Evolutionary conservation across 2,329 filamentous ascomycete species (phyloP).

Genomic region (Ophiocordyceps polyrhachis-furcata): DNA sequence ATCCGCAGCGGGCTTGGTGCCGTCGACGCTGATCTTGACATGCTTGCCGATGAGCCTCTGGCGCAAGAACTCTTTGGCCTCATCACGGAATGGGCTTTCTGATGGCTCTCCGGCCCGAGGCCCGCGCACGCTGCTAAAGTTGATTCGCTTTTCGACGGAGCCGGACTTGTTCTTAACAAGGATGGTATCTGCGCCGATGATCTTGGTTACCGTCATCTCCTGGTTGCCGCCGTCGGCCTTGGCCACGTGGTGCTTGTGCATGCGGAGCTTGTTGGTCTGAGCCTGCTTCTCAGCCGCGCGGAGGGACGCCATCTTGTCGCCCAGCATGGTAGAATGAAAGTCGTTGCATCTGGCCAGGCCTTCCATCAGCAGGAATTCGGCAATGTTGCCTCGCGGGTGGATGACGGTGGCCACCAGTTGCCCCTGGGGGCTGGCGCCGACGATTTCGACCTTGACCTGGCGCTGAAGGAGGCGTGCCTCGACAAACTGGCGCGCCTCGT

Average conservation of each 20-base stretch:
- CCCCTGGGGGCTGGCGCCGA: constrained; percentile 76
- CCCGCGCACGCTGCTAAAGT: constrained; percentile 79
- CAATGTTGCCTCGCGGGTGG: constrained; percentile 84
- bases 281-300: constrained; percentile 76
- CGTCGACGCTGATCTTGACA: constrained; percentile 74
- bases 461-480: constrained; percentile 75
- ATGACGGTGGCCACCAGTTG: constrained; percentile 77
- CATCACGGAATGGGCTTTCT: constrained; percentile 74
- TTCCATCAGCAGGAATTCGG: constrained; percentile 73
- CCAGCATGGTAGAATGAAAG: constrained; percentile 85
- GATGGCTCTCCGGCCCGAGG: constrained; percentile 77
- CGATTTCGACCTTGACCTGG: constrained; percentile 61
- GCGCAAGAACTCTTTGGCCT: constrained; percentile 89
- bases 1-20: constrained; percentile 73
- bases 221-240: constrained; percentile 47
- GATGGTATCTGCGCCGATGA: constrained; percentile 78
- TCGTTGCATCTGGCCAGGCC: constrained; percentile 87
- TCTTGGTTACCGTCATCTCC: constrained; percentile 69
- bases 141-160: constrained; percentile 67
- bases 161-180: constrained; percentile 73
- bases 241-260: constrained; percentile 67
- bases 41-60: constrained; percentile 94
- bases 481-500: constrained; percentile 75
- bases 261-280: constrained; percentile 53
- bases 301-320: constrained; percentile 68